Conservation (phyloP, 2,329 filamentous ascomycete species). For the Didymella arachidicola region DNA sequence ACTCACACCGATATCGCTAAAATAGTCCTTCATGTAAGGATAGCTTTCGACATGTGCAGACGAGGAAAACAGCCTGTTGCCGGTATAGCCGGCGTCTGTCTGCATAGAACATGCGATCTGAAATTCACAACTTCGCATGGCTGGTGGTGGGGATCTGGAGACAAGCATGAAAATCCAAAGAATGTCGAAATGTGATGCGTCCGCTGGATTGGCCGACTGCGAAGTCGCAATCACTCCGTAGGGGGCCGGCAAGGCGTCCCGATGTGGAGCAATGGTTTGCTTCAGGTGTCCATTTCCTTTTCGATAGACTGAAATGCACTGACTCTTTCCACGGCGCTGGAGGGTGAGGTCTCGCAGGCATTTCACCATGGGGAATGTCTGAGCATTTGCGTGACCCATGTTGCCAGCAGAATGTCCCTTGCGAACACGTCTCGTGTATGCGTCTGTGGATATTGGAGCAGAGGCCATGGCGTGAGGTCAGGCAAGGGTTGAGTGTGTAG, state of each 20-base stretch:
- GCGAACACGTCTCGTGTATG: slow-evolving; percentile 15
- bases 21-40: slow-evolving; percentile 14
- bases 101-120: slow-evolving; percentile 8
- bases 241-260: slow-evolving; percentile 11
- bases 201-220: slow-evolving; percentile 5
- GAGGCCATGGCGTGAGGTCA: slow-evolving; percentile 5
- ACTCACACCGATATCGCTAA: slow-evolving; percentile 8
- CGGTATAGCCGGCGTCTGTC: slow-evolving; percentile 1
- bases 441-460: background rate
- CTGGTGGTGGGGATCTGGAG: slow-evolving; percentile 9
- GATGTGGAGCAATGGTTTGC: slow-evolving; percentile 19
- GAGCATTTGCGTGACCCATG: slow-evolving; percentile 8
- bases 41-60: slow-evolving; percentile 9
- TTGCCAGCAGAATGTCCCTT: slow-evolving; percentile 4
- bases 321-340: slow-evolving; percentile 14
- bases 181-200: slow-evolving; percentile 15
- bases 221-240: slow-evolving; percentile 6
- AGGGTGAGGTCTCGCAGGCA: slow-evolving; percentile 7
- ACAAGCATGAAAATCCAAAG: slow-evolving; percentile 11
- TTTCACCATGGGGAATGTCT: background rate
- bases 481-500: slow-evolving; percentile 9
- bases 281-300: slow-evolving; percentile 22
- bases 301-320: slow-evolving; percentile 19
- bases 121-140: slow-evolving; percentile 3
- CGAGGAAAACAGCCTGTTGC: slow-evolving; percentile 9